Conservation (phyloP, 352 stramenopile genomes). For the Pilasporangium apinafurcum region DNA sequence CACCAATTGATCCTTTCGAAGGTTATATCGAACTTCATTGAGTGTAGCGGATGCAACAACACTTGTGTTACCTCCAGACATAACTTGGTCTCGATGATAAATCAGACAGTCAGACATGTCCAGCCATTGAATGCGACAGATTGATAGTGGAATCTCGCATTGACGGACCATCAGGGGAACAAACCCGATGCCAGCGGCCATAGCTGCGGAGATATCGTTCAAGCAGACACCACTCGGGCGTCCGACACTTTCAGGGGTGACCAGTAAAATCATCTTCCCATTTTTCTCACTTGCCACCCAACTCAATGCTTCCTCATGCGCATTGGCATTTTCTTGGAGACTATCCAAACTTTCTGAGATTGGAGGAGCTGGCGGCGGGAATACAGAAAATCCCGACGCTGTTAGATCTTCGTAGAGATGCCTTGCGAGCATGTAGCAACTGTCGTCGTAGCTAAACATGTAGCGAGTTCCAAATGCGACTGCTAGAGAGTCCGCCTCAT, state of each 20-base stretch:
- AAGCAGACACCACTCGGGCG: slow-evolving; percentile 53
- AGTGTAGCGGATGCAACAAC: slow-evolving; percentile 14
- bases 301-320: slow-evolving; percentile 45
- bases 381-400: slow-evolving; percentile 33
- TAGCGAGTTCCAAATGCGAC: too few relatives aligned
- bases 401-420: slow-evolving; percentile 50
- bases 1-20: slow-evolving; percentile 43
- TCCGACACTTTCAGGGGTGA: slow-evolving; percentile 67
- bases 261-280: slow-evolving; percentile 61
- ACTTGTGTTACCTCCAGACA: neutral
- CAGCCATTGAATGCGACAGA: slow-evolving; percentile 80
- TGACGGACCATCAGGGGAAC: slow-evolving; percentile 65
- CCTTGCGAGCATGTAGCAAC: slow-evolving; percentile 41
- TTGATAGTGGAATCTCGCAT: slow-evolving; percentile 74
- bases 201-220: slow-evolving; percentile 71
- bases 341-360: neutral
- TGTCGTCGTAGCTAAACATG: slow-evolving; percentile 67
- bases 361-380: slow-evolving; percentile 14
- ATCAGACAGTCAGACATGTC: slow-evolving; percentile 66
- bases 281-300: slow-evolving; percentile 54
- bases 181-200: slow-evolving; percentile 59
- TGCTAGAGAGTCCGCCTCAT: too few relatives aligned
- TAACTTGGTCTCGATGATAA: slow-evolving; percentile 23
- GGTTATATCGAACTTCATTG: slow-evolving; percentile 47
- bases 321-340: slow-evolving; percentile 1